phyloP scores from a whole-genome alignment of 2,329 filamentous ascomycete genomes.

The Teratosphaeria zuluensis region DNA sequence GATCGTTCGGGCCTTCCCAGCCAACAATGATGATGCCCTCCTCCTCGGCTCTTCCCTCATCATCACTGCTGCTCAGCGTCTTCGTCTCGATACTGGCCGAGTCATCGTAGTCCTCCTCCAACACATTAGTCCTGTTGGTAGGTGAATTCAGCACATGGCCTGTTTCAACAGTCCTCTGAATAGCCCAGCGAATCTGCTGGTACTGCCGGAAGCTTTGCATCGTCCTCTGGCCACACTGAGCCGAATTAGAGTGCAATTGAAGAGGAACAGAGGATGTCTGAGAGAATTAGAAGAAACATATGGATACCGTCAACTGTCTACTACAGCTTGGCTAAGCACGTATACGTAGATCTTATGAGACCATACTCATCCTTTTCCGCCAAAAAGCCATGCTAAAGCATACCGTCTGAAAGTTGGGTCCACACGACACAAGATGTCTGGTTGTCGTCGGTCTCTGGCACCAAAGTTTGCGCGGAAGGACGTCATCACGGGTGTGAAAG shows the following conservation, averaged over 20 bases:
- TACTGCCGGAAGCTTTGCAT: not conserved
- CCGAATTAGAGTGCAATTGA: not conserved
- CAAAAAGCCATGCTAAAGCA: not conserved
- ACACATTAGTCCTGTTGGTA: not conserved
- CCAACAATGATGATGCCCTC: not conserved
- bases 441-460: not conserved
- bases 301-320: not conserved
- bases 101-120: not conserved
- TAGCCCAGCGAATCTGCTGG: not conserved
- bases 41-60: not conserved
- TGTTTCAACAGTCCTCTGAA: not conserved
- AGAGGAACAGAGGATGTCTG: too few relatives aligned
- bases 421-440: not conserved
- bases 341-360: not conserved
- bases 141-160: not conserved
- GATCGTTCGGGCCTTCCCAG: not conserved
- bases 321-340: not conserved
- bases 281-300: not conserved
- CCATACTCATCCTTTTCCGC: not conserved
- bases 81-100: not conserved
- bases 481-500: not conserved
- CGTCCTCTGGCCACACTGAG: not conserved
- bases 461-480: not conserved
- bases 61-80: not conserved
- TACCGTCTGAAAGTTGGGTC: not conserved